Evolutionary conservation across 805 yeast genomes (phyloP), one percentile per base, ranked within the genome.

Genomic region (Zygotorulaspora danielsina): DNA sequence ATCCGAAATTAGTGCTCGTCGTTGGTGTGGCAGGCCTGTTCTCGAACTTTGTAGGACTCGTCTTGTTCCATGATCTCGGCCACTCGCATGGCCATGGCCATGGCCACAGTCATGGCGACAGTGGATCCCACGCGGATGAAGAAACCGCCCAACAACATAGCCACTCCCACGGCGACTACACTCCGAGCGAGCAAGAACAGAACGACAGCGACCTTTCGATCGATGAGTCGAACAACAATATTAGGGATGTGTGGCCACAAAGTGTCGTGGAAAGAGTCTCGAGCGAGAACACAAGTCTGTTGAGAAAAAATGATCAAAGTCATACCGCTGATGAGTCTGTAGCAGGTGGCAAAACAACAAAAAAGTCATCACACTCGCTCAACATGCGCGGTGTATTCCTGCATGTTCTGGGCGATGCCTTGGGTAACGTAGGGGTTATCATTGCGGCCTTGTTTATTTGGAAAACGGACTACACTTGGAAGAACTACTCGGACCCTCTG

Each of bases 311-410:
- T 15, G 27, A 33, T 10, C 39, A 35, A 27, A 31, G 36, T 30
- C 34, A 32, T 6, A 34, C 41, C 22, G 26, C 26, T 17, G 21
- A 11, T 10, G 42, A 32, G 20, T 13, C 34, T 7, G 24, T 28
- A 9, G 20, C 27, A n/a, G 19, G 26, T 13, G 25, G 29, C 12
- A 37, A 27, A 21, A 37, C 37, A 22, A 35, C 36, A 15, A 47
- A 44, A 12, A 45, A 46, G 22, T 29, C 69, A 44, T 53, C 63
- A 21, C 78, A 75, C 57, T 84, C 96, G n/a, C 69, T 90, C 69
- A 90, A 93, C 64, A 90, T 90, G 97, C 89, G 86, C 54, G 98
- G 98, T 48, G 97, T 90, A 3, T 93, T 86, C 58, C 70, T 90
- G 56, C 98, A 90, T 58, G 98, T 93, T 9, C 47, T 93, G 51